Base-by-base conservation (phyloP, 306 rosid genomes). In the Morella rubra region DNA sequence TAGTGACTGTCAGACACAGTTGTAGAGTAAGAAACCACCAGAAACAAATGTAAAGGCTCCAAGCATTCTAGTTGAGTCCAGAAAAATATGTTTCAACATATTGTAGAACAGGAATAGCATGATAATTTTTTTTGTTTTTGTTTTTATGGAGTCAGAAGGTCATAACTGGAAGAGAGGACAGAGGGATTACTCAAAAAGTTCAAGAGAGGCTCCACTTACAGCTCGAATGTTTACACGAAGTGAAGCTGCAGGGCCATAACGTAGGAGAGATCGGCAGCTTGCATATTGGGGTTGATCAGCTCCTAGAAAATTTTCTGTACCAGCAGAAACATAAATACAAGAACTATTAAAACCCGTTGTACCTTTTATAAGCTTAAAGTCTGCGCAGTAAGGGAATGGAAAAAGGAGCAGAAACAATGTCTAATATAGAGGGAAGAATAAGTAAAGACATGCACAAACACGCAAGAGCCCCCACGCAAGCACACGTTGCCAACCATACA, bases 161-260 rank as follows among this genome's bases (percentile, higher is more conserved):
- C 61, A 69, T 22, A 72, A 45, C 45, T 22, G 45, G 32, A 19
- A 69, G 70, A 27, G 68, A 82, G 58, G 62, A 71, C 9, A 61
- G 5, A 18, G 14, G 82, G 69, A 50, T 46, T 60, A 16, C 8
- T 44, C 55, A 67, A 73, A 32, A 42, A 70, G 59, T 73, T 44
- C 71, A 64, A 79, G 49, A 69, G 75, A 62, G 65, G 51, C 42
- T 69, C 81, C 67, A 77, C 96, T 83, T 84, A 89, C 98, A 15
- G 97, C 98, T 69, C 93, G 86, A 46, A 95, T 95, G 75, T 90
- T 90, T 73, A 89, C 67, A 19, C 93, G 97, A 79, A 92, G 93
- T 19, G 98, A 89, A 20, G 92, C 91, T 77, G 97, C 98, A 67
- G 96, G 96, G 59, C 97, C 98, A 3, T 93, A 88, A 71, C 97